Base-by-base conservation (phyloP, 805 yeast genomes). In the Kodamaea hsintzibuensis region DNA sequence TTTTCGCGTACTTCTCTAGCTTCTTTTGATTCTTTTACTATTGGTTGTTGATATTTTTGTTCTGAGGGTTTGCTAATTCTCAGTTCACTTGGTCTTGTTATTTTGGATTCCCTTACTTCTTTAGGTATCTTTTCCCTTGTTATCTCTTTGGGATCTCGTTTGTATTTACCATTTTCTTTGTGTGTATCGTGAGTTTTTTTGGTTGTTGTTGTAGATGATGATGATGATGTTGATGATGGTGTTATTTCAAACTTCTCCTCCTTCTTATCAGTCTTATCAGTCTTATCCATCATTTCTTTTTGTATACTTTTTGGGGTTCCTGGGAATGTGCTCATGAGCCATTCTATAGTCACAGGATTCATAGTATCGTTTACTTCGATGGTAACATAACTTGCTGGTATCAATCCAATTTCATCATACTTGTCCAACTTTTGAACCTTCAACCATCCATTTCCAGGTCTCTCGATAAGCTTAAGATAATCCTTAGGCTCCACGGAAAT, bases 361-460 rank as follows among this genome's bases (percentile, higher is more conserved):
- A 56, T 55, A 4, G 60, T 54, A 51, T 75, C 79, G 51, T 74
- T 75, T n/a, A 73, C 71, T 7, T 69, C 72, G 16, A 75, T 74
- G 14, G 68, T 71, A 14, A 73, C 71, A 55, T 72, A 74, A 46
- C 70, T 65, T 2, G 78, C 76, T 6, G 79, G 79, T 33, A 75
- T 68, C 3, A 69, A 58, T 0, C 79, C 79, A 8, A 33, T 52
- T 12, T 53, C 46, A 33, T 56, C 59, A 19, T 52, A 55, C 12
- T 62, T 56, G 42, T 65, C 68, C 22, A 74, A 55, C 16, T 57
- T 54, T 53, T 67, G 68, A 2, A 74, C 78, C 39, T 61, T 54
- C 22, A 75, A 52, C 79, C 78, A 74, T 19, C 79, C 79, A 55
- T 72, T 71, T 2, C 77, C 78, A 2, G 69, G 71, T 27, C 73